Evolutionary conservation across 2,329 filamentous ascomycete genomes (phyloP).

Genomic region (Phialophora macrospora): DNA sequence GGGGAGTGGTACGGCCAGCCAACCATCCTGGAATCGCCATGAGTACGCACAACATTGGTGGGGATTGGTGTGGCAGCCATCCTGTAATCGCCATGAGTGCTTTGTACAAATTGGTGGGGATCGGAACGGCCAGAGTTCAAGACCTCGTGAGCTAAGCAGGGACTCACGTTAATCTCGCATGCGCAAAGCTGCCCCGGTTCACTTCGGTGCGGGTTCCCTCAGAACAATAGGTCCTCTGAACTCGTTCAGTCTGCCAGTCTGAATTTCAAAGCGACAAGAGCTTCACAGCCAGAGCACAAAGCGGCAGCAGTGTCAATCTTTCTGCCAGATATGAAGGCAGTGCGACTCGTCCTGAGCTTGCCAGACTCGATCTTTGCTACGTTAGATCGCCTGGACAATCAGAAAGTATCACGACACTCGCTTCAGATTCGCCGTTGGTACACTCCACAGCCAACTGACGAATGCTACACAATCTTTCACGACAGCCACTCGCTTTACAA

Average conservation of each 20-base stretch:
- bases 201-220: slow-evolving; percentile 9
- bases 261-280: slow-evolving; percentile 10
- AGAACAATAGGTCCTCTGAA: slow-evolving; percentile 12
- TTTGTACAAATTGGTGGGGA: slow-evolving; percentile 10
- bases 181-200: slow-evolving; percentile 6
- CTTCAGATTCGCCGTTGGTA: background rate
- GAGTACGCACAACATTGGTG: background rate
- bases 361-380: slow-evolving; percentile 2
- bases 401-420: background rate
- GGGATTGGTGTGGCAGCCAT: slow-evolving; percentile 5
- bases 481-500: background rate
- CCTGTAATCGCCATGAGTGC: slow-evolving; percentile 5
- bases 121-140: slow-evolving; percentile 5
- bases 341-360: slow-evolving; percentile 16
- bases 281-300: slow-evolving; percentile 4
- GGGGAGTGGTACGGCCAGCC: slow-evolving; percentile 8
- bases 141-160: slow-evolving; percentile 10
- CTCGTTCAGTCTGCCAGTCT: slow-evolving; percentile 12
- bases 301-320: slow-evolving; percentile 9
- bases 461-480: background rate
- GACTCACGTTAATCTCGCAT: slow-evolving; percentile 9
- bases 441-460: background rate
- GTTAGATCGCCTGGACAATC: background rate
- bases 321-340: slow-evolving; percentile 7
- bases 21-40: slow-evolving; percentile 11